Base-by-base conservation (phyloP, 305 asterid genomes). In the Salvia sclarea region DNA sequence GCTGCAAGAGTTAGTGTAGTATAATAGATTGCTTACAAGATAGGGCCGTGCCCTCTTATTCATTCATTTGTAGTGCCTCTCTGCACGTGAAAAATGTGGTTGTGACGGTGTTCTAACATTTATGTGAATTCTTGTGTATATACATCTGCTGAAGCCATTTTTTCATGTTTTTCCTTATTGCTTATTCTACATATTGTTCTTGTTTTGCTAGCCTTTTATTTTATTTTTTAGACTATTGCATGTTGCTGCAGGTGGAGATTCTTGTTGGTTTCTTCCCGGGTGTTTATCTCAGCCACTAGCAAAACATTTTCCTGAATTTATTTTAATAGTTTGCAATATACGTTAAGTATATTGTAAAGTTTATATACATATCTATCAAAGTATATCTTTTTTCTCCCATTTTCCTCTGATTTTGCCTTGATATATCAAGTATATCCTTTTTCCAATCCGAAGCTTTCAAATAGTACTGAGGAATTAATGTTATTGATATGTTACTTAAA, bases 1-100 rank as follows among this genome's bases (percentile, higher is more conserved):
- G 75, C 68, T 68, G 68, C 81, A 72, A 62, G 60, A 71, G 20
- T 68, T 69, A 69, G 78, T 49, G 73, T 63, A 66, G 52, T 55
- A n/a, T n/a, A 20, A 22, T 63, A 72, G 75, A 56, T 61, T 77
- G 69, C 45, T 61, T 38, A 4, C 63, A 6, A 22, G 58, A 22
- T 21, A 14, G 40, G 0, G 16, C 50, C 40, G 8, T 11, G 14
- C 20, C 20, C 16, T 33, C 44, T 16, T 44, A n/a, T 59, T 49
- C 64, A 66, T 71, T 40, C 75, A 31, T 38, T 3, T 31, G 59
- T 21, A 21, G 64, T 49, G 68, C 3, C n/a, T 47, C 52, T 69
- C 59, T 38, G 68, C 68, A n/a, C 68, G 18, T 63, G 21, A 38
- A 56, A 28, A 58, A 41, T 40, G 64, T 58, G 13, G 14, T 61